phyloP scores from a whole-genome alignment of 2,329 filamentous ascomycete genomes.

The Ambrosiella beaveri region DNA sequence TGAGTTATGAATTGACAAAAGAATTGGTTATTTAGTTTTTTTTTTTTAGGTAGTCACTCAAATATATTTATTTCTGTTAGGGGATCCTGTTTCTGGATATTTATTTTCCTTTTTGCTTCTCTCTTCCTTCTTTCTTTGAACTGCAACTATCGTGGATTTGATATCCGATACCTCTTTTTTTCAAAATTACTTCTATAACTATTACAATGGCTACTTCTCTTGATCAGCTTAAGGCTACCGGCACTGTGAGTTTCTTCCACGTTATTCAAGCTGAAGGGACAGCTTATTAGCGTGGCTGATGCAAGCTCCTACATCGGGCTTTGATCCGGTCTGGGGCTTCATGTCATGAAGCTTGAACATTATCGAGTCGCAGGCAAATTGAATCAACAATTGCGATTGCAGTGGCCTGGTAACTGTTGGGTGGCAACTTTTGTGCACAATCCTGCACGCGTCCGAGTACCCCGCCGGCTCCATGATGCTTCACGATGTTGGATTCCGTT shows the following conservation, averaged over 20 bases:
- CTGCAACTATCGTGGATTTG: constrained; percentile 6
- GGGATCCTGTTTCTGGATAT: constrained; percentile 1
- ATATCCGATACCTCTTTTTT: constrained; percentile 3
- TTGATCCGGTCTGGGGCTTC: too few species aligned
- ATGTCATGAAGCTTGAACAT: too few species aligned
- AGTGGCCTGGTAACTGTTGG: too few species aligned
- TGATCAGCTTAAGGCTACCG: constrained; percentile 89
- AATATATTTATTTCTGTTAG: constrained; percentile 2
- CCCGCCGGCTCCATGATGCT: too few species aligned
- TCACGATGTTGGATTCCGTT: neutral
- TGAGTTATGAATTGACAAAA: too few species aligned
- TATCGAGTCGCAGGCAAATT: too few species aligned
- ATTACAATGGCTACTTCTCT: constrained; percentile 66
- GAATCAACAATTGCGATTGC: too few species aligned
- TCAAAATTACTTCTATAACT: constrained; percentile 3
- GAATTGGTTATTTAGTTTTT: too few species aligned
- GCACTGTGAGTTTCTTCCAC: constrained; percentile 57
- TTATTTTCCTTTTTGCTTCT: constrained; percentile 3
- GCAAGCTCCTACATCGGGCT: too few species aligned
- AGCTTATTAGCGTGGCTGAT: neutral
- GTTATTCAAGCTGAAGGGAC: neutral
- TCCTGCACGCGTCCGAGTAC: too few species aligned
- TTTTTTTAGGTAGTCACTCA: neutral
- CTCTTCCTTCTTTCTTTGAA: constrained; percentile 3
- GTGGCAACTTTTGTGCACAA: too few species aligned